These are phyloP conservation scores for Rhizopus delemar DNA, from an alignment of 371 early-diverging fungal species.

Conservation along the genomic window DNA sequence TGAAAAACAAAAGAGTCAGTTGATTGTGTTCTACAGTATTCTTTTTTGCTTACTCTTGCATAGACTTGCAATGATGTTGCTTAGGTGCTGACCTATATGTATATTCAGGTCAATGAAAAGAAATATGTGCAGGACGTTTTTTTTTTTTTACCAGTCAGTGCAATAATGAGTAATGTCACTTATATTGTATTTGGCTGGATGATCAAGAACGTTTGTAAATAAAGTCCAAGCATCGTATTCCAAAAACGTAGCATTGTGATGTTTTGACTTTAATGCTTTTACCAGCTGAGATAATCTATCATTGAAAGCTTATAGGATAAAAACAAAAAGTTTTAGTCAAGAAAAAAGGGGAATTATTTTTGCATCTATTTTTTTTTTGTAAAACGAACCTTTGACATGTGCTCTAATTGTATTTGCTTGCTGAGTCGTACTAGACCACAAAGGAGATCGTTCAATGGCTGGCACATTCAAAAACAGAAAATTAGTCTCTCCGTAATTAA, in stretches of 20 bases:
- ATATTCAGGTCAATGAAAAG: not conserved
- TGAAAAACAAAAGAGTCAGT: no score
- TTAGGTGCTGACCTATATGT: constrained; percentile 24
- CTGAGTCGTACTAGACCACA: constrained; percentile 20
- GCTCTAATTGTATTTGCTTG: constrained; percentile 7
- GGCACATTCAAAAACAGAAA: constrained; percentile 41
- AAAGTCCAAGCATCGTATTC: constrained; percentile 34
- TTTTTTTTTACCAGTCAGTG: constrained; percentile 27
- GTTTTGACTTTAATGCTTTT: constrained; percentile 10
- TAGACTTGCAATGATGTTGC: constrained; percentile 16
- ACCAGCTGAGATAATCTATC: constrained; percentile 20
- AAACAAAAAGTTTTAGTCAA: no score
- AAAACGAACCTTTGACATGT: constrained; percentile 28
- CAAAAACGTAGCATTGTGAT: constrained; percentile 8
- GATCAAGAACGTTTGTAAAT: constrained; percentile 30
- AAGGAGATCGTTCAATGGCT: constrained; percentile 39
- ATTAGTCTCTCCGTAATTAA: constrained; percentile 24
- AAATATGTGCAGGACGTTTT: no score
- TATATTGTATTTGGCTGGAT: constrained; percentile 24
- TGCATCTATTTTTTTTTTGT: not conserved
- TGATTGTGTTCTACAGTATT: not conserved
- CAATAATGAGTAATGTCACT: constrained; percentile 26
- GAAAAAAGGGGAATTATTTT: no score
- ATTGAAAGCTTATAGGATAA: constrained; percentile 28
- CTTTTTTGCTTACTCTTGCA: constrained; percentile 24